Evolutionary conservation across 257 asterid genomes (phyloP), one percentile per base, ranked within the genome.

Genomic region (Verbascum thapsus): DNA sequence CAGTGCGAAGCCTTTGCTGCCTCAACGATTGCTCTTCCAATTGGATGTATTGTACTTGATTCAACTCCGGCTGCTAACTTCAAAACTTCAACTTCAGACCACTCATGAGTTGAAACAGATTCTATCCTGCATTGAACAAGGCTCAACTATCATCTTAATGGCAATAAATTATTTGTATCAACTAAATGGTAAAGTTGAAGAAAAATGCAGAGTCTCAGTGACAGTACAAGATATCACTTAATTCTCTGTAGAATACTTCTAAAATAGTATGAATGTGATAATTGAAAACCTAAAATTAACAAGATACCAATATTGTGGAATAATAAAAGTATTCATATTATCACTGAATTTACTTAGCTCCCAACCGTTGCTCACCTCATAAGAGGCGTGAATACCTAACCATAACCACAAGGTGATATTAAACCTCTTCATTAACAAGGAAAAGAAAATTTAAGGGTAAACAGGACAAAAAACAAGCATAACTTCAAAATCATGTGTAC

Each of bases 1-100:
- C 86, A 84, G 63, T 85, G 80, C 57, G 64, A 65, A 50, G 83
- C 75, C 68, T 59, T 85, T 57, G 99, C 97, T 57, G 97, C 97
- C 77, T 81, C 82, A 12, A 90, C 92, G 23, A 94, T 94, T 68
- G 99, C 95, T 81, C 87, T 94, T 64, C 99, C 99, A 59, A 94
- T 88, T 60, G 99, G 99, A 77, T 94, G 99, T 72, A 83, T 90
- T 38, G 99, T 90, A 76, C 86, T 87, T 15, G 88, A 82, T 77
- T 94, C 99, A 66, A 94, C 96, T 71, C 95, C 97, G 69, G 99
- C 96, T 15, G 97, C 99, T 43, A 94, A 73, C 79, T 73, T 82
- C 77, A 94, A 72, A 67, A 94, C 69, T 44, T 94, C 99, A 72
- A 64, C 84, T 75, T 85, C 95, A 39, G 96, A 87, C 95, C 95